A percentile compares a stretch with the other conserved stretches of the same genome.
These are phyloP conservation scores for Niebla homalea DNA, from an alignment of 495 filamentous ascomycete genomes.

Conservation along the genomic window DNA sequence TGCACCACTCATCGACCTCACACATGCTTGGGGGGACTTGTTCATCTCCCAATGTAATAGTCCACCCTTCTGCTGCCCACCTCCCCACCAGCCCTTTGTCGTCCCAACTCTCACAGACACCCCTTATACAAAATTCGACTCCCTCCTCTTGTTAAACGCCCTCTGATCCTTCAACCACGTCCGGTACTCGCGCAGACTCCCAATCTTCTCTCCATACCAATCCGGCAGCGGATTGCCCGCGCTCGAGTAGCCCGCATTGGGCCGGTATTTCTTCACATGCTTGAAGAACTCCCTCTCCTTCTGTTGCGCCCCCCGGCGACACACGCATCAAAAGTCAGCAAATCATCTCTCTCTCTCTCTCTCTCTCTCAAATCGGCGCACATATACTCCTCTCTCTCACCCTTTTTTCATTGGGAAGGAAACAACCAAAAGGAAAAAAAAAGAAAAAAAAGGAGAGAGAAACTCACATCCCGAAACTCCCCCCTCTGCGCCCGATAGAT, in stretches of 20 bases:
- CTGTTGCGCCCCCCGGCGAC: constrained; percentile 23
- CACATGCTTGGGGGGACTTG: neutral
- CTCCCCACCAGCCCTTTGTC: neutral
- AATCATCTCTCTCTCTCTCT: constrained; percentile 1
- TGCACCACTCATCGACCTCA: neutral
- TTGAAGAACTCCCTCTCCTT: constrained; percentile 89
- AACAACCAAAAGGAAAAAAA: neutral
- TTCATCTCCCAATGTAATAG: neutral
- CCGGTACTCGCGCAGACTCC: constrained; percentile 76
- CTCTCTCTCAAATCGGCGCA: neutral
- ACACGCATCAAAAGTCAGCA: neutral
- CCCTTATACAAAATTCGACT: constrained; percentile 35
- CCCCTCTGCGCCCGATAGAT: constrained; percentile 44
- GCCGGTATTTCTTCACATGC: constrained; percentile 75
- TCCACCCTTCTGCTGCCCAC: neutral
- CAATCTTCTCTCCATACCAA: constrained; percentile 83
- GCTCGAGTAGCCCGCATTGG: constrained; percentile 64
- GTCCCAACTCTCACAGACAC: neutral
- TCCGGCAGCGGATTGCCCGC: constrained; percentile 59
- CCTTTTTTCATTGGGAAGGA: neutral
- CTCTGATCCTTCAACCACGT: constrained; percentile 95
- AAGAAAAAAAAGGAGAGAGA: neutral
- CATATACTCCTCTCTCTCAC: neutral
- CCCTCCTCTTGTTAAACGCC: constrained; percentile 88
- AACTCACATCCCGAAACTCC: constrained; percentile 53